Evolutionary conservation across 2,329 filamentous ascomycete genomes (phyloP).

Genomic region (Scytalidium sp.): DNA sequence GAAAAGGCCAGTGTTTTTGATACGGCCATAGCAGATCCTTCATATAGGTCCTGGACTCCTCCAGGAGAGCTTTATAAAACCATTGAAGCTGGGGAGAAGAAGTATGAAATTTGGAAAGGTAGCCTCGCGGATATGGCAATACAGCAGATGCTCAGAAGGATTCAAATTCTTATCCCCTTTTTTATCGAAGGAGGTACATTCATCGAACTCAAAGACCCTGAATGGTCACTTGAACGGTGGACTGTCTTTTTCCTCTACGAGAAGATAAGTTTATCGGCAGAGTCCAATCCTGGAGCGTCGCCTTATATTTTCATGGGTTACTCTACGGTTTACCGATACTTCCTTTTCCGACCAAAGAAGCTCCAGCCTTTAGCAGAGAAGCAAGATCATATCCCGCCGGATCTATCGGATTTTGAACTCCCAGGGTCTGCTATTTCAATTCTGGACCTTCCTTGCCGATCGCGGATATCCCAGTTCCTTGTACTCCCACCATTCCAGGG

Average conservation of each 20-base stretch:
- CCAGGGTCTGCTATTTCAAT: constrained; percentile 35
- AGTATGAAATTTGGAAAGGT: constrained; percentile 83
- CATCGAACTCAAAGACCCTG: constrained; percentile 66
- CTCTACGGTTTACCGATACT: constrained; percentile 86
- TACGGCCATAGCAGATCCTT: constrained; percentile 43
- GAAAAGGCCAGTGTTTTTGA: constrained; percentile 61
- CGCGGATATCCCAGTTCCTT: constrained; percentile 89
- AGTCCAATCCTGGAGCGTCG: constrained; percentile 40
- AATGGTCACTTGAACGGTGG: constrained; percentile 78
- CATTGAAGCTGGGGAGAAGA: constrained; percentile 58
- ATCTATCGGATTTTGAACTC: constrained; percentile 36
- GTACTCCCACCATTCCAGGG: constrained; percentile 85
- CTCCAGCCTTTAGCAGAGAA: neutral
- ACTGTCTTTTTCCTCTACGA: constrained; percentile 85
- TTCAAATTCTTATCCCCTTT: constrained; percentile 79
- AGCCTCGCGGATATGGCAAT: constrained; percentile 68
- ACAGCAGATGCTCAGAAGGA: constrained; percentile 69
- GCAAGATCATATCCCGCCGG: constrained; percentile 25
- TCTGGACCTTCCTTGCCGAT: constrained; percentile 67
- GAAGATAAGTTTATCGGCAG: constrained; percentile 45
- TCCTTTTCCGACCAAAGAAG: constrained; percentile 50
- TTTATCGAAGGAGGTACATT: constrained; percentile 92
- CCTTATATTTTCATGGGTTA: constrained; percentile 87
- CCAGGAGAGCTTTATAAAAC: constrained; percentile 70
- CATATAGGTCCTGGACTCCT: constrained; percentile 56